Base-by-base conservation (phyloP, 441 rosid species). In the Rhodomyrtus psidioides region DNA sequence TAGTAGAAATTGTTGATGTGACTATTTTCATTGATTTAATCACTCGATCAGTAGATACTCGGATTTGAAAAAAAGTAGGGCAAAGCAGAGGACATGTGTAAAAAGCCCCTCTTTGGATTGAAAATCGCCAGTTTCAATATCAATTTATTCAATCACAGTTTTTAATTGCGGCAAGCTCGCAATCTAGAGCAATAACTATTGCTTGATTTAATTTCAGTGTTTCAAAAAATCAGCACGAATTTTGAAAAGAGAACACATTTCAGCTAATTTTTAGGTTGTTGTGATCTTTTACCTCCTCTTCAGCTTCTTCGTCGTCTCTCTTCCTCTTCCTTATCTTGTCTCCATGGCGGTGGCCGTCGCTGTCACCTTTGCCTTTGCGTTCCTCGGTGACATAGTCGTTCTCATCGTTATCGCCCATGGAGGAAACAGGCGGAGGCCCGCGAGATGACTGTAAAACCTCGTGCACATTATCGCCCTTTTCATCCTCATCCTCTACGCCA, bases 301-400 rank as follows among this genome's bases (percentile, higher is more conserved):
- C 30, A 1, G 62, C 62, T 57, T 57, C 62, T 57, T 56, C 59
- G 24, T 56, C 13, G 13, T 56, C 59, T 6, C 27, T 56, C 59
- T 56, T 26, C 60, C 60, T 26, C 28, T 0, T 26, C 28, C 60
- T 9, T 0, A 0, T 23, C 58, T 6, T 57, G 6, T 5, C 60
- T 15, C n/a, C n/a, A n/a, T n/a, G n/a, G n/a, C n/a, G n/a, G n/a
- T n/a, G n/a, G n/a, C 10, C 15, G 0, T 26, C 28, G 0, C 2
- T 1, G 7, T 26, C 58, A 4, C 27, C 27, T 0, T 56, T 5
- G 14, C n/a, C n/a, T 56, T 56, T 4, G 26, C 13, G 13, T 9
- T 55, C n/a, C 58, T 9, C 0, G 2, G 0, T 1, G 6, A 56
- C 27, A 24, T 56, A 13, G 0, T 24, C 4, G 14, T 23, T 24